Percentiles rank a stretch among this genome's conserved stretches.
phyloP scores from a whole-genome alignment of 805 yeast species.

The Candida patagonica region DNA sequence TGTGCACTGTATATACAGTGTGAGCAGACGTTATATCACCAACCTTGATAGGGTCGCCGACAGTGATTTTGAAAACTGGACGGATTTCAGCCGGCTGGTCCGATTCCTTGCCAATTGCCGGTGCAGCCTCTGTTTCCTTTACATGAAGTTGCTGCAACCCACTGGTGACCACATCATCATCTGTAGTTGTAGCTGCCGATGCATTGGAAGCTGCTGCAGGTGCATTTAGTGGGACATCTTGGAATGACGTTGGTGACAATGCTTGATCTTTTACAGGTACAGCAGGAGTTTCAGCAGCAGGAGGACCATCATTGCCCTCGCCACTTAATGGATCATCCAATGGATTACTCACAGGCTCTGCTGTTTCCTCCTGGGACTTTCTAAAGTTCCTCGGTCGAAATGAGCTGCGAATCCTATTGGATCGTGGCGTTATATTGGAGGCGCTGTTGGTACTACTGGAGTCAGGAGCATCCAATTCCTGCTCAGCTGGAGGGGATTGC shows the following conservation, averaged over 20 bases:
- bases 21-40: conserved; percentile 87
- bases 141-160: neutral
- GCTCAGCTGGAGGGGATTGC: neutral
- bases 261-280: neutral
- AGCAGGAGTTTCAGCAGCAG: neutral
- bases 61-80: conserved; percentile 48
- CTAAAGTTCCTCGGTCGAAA: conserved; percentile 1
- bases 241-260: conserved; percentile 6
- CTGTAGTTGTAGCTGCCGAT: neutral
- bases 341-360: too few species aligned
- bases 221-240: conserved; percentile 9
- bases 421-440: neutral
- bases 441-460: neutral
- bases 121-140: neutral
- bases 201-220: neutral
- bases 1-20: conserved; percentile 72
- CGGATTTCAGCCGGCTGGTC: neutral
- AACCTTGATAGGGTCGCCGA: conserved; percentile 85
- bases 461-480: neutral
- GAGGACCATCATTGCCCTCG: neutral
- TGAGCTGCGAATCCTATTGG: neutral
- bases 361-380: neutral
- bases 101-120: neutral
- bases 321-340: neutral
- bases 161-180: neutral